phyloP scores from a whole-genome alignment of 1,284 basidiomycete genomes.

The Bjerkandera adusta region DNA sequence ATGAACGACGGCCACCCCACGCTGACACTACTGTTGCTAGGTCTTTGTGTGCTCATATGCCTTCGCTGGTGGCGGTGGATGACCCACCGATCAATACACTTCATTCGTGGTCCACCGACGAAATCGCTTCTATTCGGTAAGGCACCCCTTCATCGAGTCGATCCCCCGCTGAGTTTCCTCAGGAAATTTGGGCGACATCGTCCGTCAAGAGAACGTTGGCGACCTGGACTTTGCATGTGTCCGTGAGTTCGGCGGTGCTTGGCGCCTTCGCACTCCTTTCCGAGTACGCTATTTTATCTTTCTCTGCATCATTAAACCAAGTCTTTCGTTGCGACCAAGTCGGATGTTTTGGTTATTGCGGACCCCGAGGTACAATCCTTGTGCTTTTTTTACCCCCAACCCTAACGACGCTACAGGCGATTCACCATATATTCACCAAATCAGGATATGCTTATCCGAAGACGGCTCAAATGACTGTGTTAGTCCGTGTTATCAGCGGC shows the following conservation, averaged over 20 bases:
- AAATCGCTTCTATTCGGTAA: conserved; percentile 10
- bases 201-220: conserved; percentile 29
- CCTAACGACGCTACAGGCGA: conserved; percentile 13
- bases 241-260: conserved; percentile 31
- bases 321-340: too few species aligned
- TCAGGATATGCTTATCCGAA: conserved; percentile 24
- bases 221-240: conserved; percentile 30
- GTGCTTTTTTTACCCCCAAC: too few species aligned
- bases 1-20: too few species aligned
- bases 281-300: conserved; percentile 7
- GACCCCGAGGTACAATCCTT: conserved; percentile 26
- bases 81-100: conserved; percentile 4
- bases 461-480: conserved; percentile 9
- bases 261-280: conserved; percentile 18
- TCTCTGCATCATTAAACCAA: too few species aligned
- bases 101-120: conserved; percentile 12
- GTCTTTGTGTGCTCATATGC: too few species aligned
- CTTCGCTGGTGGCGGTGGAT: conserved; percentile 2
- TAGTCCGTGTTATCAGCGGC: conserved; percentile 16
- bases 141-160: not conserved
- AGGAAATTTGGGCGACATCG: conserved; percentile 15
- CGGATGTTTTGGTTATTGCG: conserved; percentile 21
- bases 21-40: too few species aligned
- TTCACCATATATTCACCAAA: conserved; percentile 27
- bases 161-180: not conserved